Base-by-base conservation (phyloP, 139 green algal species). In the Haematococcus lacustris region DNA sequence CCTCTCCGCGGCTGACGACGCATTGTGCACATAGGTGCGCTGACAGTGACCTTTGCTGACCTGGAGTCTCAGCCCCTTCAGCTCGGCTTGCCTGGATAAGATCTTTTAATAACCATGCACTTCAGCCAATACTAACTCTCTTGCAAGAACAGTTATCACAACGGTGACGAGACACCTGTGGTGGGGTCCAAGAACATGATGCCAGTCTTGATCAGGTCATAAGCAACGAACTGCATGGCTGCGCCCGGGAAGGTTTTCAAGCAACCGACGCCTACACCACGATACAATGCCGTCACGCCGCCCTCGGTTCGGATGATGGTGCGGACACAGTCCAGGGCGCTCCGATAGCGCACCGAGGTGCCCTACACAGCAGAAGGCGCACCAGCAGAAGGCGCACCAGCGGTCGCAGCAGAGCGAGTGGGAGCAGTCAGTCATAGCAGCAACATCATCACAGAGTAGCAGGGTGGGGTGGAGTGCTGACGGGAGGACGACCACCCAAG, bases 161-260 rank as follows among this genome's bases (percentile, higher is more conserved):
- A 43, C 37, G 83, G 83, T 41, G 78, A 85, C 17, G 74, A 66
- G 2, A 83, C 76, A 1, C 83, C 83, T 0, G 75, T 81, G 23
- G 78, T 83, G 30, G 84, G 82, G 37, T 89, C 84, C 40, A 89
- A 63, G 23, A 72, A 51, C 32, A 76, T 73, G 13, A 89, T 65
- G 38, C 33, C 68, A 5, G 76, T 72, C 59, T 84, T 82, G 66
- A 89, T 71, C 3, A 78, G 35, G 41, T 89, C 84, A 43, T 89
- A 89, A 39, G 77, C 71, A 6, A 89, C 37, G 51, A 89, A 89
- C 78, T 91, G 86, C 43, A 91, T 71, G 21, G 87, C 78, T 9
- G 84, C 84, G 0, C 78, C 83, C 0, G 86, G 81, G 9, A 78
- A 71, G 0, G 79, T 89, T 38, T 86, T 88, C 51, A 87, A 17